phyloP scores from a whole-genome alignment of 140 eudicot species.

The Senecio squalidus region DNA sequence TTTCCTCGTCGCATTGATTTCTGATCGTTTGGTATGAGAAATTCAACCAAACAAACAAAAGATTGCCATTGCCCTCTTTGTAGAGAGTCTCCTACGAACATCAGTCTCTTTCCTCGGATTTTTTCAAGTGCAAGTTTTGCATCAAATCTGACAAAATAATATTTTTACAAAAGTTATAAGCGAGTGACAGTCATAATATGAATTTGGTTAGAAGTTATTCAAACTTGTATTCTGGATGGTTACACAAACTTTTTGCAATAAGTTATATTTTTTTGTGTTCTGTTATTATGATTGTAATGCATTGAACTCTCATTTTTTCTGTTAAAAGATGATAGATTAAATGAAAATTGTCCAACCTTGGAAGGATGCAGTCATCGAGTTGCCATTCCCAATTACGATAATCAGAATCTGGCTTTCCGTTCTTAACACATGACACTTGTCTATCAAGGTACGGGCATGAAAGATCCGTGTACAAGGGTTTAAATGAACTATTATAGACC shows the following conservation, averaged over 20 bases:
- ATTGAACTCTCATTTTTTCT: background rate
- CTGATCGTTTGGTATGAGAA: conserved; percentile 56
- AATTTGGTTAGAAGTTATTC: no score
- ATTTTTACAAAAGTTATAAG: background rate
- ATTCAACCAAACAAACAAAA: conserved; percentile 80
- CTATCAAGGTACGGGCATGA: conserved; percentile 79
- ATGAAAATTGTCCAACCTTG: conserved; percentile 35
- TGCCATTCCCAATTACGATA: conserved; percentile 92
- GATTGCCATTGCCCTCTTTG: conserved; percentile 98
- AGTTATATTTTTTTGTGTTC: conserved; percentile 30
- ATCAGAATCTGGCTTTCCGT: conserved; percentile 62
- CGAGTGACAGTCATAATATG: no score
- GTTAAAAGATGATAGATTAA: background rate
- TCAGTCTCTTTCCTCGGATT: conserved; percentile 77
- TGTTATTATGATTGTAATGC: conserved; percentile 14
- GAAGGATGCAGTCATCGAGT: conserved; percentile 83
- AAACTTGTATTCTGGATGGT: conserved; percentile 13
- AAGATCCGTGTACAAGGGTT: conserved; percentile 72
- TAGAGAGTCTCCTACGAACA: conserved; percentile 97
- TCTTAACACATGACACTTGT: conserved; percentile 77
- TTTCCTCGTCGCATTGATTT: conserved; percentile 84
- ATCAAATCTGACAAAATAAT: conserved; percentile 48
- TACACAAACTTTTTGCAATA: no score
- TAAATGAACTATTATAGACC: conserved; percentile 61
- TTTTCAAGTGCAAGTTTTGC: conserved; percentile 57